phyloP scores from a whole-genome alignment of 192 early-diverging fungal species.

The Rhizophagus clarus region DNA sequence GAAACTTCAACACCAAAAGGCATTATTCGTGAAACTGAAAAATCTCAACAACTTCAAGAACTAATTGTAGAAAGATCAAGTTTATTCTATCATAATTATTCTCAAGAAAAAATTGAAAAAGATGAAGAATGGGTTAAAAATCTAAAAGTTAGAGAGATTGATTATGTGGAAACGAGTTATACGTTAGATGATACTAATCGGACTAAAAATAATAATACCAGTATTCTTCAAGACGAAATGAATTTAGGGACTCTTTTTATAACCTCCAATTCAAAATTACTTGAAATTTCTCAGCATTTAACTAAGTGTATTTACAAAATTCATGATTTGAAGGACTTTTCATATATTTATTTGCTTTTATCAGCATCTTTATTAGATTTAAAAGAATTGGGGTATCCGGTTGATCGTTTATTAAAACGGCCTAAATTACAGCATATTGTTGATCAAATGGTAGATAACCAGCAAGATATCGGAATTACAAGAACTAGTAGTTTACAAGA shows the following conservation, averaged over 20 bases:
- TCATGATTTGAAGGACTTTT: neutral
- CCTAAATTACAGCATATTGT: neutral
- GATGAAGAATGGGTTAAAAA: slow-evolving; percentile 60
- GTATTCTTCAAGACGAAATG: slow-evolving; percentile 48
- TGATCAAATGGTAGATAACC: neutral
- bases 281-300: neutral
- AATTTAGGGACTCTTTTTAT: slow-evolving; percentile 45
- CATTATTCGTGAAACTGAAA: slow-evolving; percentile 42
- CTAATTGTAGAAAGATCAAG: slow-evolving; percentile 76
- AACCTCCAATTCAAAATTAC: slow-evolving; percentile 35
- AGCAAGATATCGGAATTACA: too few relatives aligned
- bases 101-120: slow-evolving; percentile 47
- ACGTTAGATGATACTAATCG: slow-evolving; percentile 45
- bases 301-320: neutral
- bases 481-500: neutral
- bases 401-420: slow-evolving; percentile 59
- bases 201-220: slow-evolving; percentile 51
- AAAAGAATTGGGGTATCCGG: slow-evolving; percentile 44
- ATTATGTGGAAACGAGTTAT: slow-evolving; percentile 58
- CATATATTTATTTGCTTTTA: neutral
- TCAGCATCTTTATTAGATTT: neutral
- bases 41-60: slow-evolving; percentile 57
- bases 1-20: slow-evolving; percentile 58
- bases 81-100: slow-evolving; percentile 71
- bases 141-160: slow-evolving; percentile 67